phyloP scores from a whole-genome alignment of 352 stramenopile species.

The Globisporangium radiosum region DNA sequence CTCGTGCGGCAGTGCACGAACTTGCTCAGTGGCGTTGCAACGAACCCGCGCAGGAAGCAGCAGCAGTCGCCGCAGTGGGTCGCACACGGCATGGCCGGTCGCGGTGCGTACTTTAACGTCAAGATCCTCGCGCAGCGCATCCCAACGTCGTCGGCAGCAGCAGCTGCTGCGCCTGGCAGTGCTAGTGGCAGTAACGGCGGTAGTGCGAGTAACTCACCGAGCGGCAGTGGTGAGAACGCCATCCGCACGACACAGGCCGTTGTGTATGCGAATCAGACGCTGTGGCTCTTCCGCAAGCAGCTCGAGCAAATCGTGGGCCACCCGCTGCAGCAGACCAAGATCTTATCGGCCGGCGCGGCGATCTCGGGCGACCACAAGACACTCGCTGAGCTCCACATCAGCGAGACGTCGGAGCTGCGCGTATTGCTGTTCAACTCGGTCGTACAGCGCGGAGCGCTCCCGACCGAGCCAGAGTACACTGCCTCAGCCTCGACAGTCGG shows the following conservation, averaged over 20 bases:
- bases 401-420: slow-evolving; percentile 66
- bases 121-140: slow-evolving; percentile 79
- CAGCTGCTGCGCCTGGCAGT: neutral
- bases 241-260: slow-evolving; percentile 49
- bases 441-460: slow-evolving; percentile 40
- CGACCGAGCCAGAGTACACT: slow-evolving; percentile 32
- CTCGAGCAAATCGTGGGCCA: slow-evolving; percentile 67
- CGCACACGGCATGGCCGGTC: slow-evolving; percentile 60
- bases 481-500: neutral
- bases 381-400: slow-evolving; percentile 70
- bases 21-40: slow-evolving; percentile 63
- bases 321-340: slow-evolving; percentile 76
- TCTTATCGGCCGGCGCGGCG: slow-evolving; percentile 56
- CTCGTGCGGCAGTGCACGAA: slow-evolving; percentile 75
- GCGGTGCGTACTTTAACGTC: slow-evolving; percentile 71
- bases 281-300: slow-evolving; percentile 65
- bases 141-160: slow-evolving; percentile 26
- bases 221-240: slow-evolving; percentile 36
- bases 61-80: slow-evolving; percentile 23
- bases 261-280: slow-evolving; percentile 75
- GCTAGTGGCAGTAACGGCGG: slow-evolving; percentile 17
- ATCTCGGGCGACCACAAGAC: slow-evolving; percentile 80
- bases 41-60: slow-evolving; percentile 41
- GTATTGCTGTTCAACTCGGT: slow-evolving; percentile 81
- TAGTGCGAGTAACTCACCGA: slow-evolving; percentile 12